These are phyloP conservation scores for Hordeum pubiflorum DNA, from an alignment of 202 grass and related monocot genomes.

Conservation along the genomic window DNA sequence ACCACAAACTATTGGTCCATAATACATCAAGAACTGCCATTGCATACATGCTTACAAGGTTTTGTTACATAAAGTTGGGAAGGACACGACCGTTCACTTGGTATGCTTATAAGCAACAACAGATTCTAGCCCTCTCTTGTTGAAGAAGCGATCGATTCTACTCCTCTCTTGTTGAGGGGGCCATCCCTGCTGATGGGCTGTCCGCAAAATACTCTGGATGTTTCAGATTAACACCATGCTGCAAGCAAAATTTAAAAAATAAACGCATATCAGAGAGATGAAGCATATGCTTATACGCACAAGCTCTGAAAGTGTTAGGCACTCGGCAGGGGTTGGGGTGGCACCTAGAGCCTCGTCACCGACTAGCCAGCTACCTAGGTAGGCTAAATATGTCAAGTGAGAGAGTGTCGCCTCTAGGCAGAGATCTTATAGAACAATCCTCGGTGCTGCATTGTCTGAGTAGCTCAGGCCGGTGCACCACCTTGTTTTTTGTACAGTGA, in stretches of 20 bases:
- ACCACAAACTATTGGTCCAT: background rate
- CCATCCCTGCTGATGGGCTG: slow-evolving; percentile 64
- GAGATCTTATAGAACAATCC: background rate
- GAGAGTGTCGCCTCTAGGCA: background rate
- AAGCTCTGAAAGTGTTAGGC: background rate
- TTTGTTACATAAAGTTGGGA: background rate
- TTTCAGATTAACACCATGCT: slow-evolving; percentile 95
- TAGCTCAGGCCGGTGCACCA: background rate
- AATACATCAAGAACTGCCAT: background rate
- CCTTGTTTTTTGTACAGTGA: background rate
- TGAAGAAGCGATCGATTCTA: slow-evolving; percentile 34
- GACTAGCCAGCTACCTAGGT: background rate
- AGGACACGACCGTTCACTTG: background rate
- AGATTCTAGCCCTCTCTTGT: slow-evolving; percentile 20
- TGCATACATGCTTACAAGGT: background rate
- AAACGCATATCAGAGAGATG: background rate
- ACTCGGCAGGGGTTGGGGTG: background rate
- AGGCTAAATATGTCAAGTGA: background rate
- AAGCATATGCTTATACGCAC: background rate
- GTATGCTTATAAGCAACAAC: background rate
- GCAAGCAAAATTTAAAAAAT: background rate
- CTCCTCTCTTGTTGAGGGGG: slow-evolving; percentile 70
- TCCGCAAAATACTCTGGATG: slow-evolving; percentile 90
- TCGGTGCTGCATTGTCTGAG: background rate
- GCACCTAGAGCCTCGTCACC: background rate